Evolutionary conservation across 2,329 filamentous ascomycete genomes (phyloP), one percentile per base, ranked within the genome.

Genomic region (Gliomastix tumulicola): DNA sequence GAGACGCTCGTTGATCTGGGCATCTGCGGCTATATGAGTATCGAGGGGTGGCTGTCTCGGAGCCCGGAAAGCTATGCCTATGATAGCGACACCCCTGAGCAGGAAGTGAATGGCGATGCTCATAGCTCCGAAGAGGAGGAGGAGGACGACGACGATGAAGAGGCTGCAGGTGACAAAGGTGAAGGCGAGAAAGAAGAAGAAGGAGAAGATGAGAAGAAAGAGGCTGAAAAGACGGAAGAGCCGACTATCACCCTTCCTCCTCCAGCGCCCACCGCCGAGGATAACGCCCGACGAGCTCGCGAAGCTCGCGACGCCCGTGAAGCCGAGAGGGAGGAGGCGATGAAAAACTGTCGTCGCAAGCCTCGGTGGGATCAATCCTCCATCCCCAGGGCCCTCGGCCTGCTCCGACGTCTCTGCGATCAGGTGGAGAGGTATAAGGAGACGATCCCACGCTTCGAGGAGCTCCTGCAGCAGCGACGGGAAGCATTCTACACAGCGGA

Each of bases 1-100:
- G 86, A 94, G 49, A 76, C 84, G 1, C 69, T 97, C 30, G 75
- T 94, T 20, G 84, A 87, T 45, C 68, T 98, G 28, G 85, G 85
- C 10, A 79, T 85, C 1, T 97, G 92, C 48, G 84, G 88, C 6
- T 84, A 86, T 44, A 82, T 95, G 52, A 79, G 81, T 16, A 71
- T 96, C 11, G 88, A 96, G 51, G 84, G 85, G n/a, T 98, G 92
- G 90, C 66, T 97, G 21, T 67, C 90, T 6, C 80, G 87, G 13
- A 78, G 82, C 36, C 84, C 85, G 5, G 68, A 80, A 50, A 62
- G 65, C 6, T 84, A 76, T 40, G 65, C 68, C 8, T 69, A 71
- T 54, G 43, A 70, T 57, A 38, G 68, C 48, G 44, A 69, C 50
- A 49, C 54, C 9, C 49, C 46, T 7, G 45, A 42, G 13, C 38